Base-by-base conservation (phyloP, 495 filamentous ascomycete genomes). In the Penicillium riverlandense region DNA sequence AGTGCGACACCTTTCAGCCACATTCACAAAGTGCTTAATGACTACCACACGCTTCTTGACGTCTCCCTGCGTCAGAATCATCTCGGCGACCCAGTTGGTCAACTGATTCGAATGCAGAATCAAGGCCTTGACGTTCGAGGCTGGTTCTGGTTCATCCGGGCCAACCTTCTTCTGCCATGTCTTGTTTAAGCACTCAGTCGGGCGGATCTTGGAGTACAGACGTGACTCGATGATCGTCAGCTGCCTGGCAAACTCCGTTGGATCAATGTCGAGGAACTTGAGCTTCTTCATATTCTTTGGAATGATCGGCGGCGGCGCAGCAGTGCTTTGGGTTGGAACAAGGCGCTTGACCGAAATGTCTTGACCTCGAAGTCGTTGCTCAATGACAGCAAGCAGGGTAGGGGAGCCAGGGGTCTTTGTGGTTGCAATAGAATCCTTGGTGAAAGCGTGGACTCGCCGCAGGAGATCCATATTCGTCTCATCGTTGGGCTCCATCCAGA, bases 221-320 rank as follows among this genome's bases (percentile, higher is more conserved):
- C 83, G 85, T 6, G 90, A 95, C 60, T 97, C 92, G 45, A 97
- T 95, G 54, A 98, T 95, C 2, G 92, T 98, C 43, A 98, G 70
- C 64, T 98, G 92, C 29, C 92, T 82, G 15, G 91, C 92, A 67
- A 98, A 97, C 63, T 98, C 92, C 2, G 84, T 86, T 10, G 87
- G 82, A 57, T 98, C 92, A 45, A 98, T 96, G 59, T 98, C 94
- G 40, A 97, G 75, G 68, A 98, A 97, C 65, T 96, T 98, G 49
- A 98, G 80, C 62, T 95, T 97, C 81, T 92, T 96, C 88, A 97
- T 95, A 63, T 96, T 95, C 78, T 95, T 96, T 0, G 92, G 92
- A 57, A 96, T 80, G 53, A 97, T 96, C 9, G 92, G 89, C 37
- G 84, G 70, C 8, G 92, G 92, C 1, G 85, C 79, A 28, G 86